Percentiles rank a stretch among this genome's conserved stretches.
These are phyloP conservation scores for Trichoderma gamsii DNA, from an alignment of 495 filamentous ascomycete species.

Conservation along the genomic window DNA sequence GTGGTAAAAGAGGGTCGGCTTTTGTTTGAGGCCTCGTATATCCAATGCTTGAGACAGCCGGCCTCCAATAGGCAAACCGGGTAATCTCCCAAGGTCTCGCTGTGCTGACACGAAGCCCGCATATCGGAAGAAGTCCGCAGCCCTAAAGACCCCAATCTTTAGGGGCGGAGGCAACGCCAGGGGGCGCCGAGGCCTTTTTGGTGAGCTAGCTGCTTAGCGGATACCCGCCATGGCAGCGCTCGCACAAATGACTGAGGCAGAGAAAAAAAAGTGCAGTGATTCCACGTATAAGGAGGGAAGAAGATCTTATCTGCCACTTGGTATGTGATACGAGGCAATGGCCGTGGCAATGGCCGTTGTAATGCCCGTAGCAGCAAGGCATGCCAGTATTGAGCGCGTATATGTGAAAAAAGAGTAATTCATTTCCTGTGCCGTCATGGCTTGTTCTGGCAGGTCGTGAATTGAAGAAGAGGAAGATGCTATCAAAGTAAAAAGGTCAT, in stretches of 20 bases:
- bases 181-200: background rate
- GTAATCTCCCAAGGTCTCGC: background rate
- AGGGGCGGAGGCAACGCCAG: conserved; percentile 8
- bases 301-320: background rate
- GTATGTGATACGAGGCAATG: background rate
- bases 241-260: conserved; percentile 16
- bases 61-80: background rate
- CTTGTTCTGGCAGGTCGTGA: too few species aligned
- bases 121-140: background rate
- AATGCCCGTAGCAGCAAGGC: too few species aligned
- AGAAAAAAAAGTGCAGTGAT: conserved; percentile 20
- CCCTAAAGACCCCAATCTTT: background rate
- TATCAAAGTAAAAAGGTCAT: too few species aligned
- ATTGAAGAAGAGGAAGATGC: too few species aligned
- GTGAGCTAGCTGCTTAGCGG: background rate
- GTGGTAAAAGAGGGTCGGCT: background rate
- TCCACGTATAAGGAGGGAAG: background rate
- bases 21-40: background rate
- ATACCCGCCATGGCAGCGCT: background rate
- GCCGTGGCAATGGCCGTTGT: too few species aligned
- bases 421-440: too few species aligned
- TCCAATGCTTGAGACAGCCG: background rate
- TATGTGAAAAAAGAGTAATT: too few species aligned
- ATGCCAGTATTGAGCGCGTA: too few species aligned
- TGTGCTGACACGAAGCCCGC: background rate